Evolutionary conservation across 345 rosid genomes (phyloP).

Genomic region (Euphorbia lathyris): DNA sequence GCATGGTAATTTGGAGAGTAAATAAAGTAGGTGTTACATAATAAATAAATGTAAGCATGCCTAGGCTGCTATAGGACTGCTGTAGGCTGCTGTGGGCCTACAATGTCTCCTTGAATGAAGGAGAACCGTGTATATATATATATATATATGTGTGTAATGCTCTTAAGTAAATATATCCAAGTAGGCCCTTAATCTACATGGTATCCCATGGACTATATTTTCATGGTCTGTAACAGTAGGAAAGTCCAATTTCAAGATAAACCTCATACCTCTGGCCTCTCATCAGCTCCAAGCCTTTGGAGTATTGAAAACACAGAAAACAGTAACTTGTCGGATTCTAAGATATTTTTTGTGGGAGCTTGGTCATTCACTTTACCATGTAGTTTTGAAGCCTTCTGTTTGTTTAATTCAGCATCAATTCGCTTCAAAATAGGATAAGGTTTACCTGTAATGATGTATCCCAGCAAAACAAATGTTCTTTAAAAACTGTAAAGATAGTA

Average conservation of each 20-base stretch:
- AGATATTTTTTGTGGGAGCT: constrained; percentile 28
- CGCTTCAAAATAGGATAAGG: constrained; percentile 29
- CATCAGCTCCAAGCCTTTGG: constrained; percentile 92
- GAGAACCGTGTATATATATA: too few relatives aligned
- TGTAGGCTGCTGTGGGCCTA: too few relatives aligned
- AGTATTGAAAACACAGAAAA: constrained; percentile 83
- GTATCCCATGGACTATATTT: too few relatives aligned
- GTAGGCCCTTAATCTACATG: too few relatives aligned
- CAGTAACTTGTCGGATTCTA: constrained; percentile 63
- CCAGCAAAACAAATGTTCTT: constrained; percentile 2
- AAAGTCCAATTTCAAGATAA: background rate
- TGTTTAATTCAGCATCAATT: constrained; percentile 44
- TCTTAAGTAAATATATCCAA: too few relatives aligned
- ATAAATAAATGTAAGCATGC: too few relatives aligned
- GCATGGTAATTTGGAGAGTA: background rate
- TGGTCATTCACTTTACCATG: constrained; percentile 32
- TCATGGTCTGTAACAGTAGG: too few relatives aligned
- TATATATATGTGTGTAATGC: too few relatives aligned
- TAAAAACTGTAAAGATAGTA: constrained; percentile 8
- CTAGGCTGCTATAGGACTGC: too few relatives aligned
- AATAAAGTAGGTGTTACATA: too few relatives aligned
- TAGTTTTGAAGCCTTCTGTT: constrained; percentile 31
- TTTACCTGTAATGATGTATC: constrained; percentile 31
- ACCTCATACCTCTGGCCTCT: constrained; percentile 84
- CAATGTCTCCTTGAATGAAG: too few relatives aligned